A percentile compares a stretch with the other conserved stretches of the same genome.
Conservation (phyloP, 768 basidiomycete genomes). For the Chalciporus chontae region DNA sequence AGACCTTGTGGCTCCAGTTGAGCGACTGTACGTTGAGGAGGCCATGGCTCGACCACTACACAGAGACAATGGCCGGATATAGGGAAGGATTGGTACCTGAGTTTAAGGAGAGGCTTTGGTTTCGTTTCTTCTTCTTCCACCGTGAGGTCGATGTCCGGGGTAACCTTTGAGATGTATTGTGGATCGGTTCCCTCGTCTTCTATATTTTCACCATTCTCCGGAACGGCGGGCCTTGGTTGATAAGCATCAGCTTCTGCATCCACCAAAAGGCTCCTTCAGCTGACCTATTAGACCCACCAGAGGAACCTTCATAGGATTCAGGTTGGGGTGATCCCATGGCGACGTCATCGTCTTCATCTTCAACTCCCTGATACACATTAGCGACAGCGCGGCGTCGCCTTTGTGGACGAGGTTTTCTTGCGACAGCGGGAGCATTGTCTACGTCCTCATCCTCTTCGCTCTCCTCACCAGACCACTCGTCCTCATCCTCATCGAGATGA, state of each 20-base stretch:
- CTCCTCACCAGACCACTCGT: conserved; percentile 20
- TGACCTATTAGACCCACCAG: conserved; percentile 3
- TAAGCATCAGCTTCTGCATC: background rate
- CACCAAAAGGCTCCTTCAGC: background rate
- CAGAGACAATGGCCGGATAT: conserved; percentile 74
- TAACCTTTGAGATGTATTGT: background rate
- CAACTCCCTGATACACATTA: conserved; percentile 26
- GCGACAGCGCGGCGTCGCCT: conserved; percentile 28
- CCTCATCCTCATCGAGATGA: conserved; percentile 21
- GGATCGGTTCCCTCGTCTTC: background rate
- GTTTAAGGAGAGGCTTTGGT: conserved; percentile 63
- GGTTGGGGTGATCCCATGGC: conserved; percentile 12
- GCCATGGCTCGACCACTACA: conserved; percentile 82
- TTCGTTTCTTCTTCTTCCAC: conserved; percentile 63
- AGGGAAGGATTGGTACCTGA: conserved; percentile 67
- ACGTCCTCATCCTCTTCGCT: conserved; percentile 14
- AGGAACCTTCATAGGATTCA: background rate
- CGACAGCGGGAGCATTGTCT: conserved; percentile 9
- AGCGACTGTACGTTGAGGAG: conserved; percentile 41
- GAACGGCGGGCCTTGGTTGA: background rate
- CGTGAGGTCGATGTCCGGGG: conserved; percentile 37
- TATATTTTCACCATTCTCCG: background rate
- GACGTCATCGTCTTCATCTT: conserved; percentile 20
- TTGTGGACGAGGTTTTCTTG: conserved; percentile 24
- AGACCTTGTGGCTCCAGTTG: conserved; percentile 32